Evolutionary conservation across 441 rosid genomes (phyloP).

Genomic region (Daphne laureola): DNA sequence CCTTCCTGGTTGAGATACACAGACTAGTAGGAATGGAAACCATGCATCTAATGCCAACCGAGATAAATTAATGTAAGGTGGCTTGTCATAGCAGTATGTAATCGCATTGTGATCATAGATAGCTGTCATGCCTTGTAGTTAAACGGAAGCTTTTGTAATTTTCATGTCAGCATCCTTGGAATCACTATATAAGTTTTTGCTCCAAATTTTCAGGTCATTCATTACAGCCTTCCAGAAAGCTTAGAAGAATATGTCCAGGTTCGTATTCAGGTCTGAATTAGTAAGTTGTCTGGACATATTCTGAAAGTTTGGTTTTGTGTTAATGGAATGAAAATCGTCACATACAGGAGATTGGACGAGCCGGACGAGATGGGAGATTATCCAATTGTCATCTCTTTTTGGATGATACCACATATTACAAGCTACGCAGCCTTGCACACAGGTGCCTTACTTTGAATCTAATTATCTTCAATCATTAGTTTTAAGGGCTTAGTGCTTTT

Average conservation of each 20-base stretch:
- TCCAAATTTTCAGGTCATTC: slow-evolving; percentile 59
- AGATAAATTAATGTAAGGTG: too few relatives aligned
- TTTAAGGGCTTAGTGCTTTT: slow-evolving; percentile 7
- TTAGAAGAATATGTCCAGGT: slow-evolving; percentile 99
- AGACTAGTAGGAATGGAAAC: too few relatives aligned
- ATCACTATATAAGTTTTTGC: too few relatives aligned
- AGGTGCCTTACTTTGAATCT: slow-evolving; percentile 36
- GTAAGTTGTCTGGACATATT: slow-evolving; percentile 11
- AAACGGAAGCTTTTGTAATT: too few relatives aligned
- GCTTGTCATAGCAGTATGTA: too few relatives aligned
- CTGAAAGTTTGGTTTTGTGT: slow-evolving; percentile 6
- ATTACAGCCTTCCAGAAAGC: slow-evolving; percentile 93
- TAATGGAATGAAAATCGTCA: slow-evolving; percentile 14
- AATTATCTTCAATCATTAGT: slow-evolving; percentile 4
- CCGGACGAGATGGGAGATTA: slow-evolving; percentile 91
- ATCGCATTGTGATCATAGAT: too few relatives aligned
- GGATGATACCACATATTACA: slow-evolving; percentile 64
- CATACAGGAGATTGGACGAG: slow-evolving; percentile 81
- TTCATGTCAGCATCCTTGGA: too few relatives aligned
- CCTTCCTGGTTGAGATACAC: too few relatives aligned
- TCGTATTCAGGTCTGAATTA: slow-evolving; percentile 16
- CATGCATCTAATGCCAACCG: too few relatives aligned
- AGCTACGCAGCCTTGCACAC: slow-evolving; percentile 85
- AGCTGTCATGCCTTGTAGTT: too few relatives aligned
- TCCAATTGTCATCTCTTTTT: slow-evolving; percentile 83